Percentiles rank a stretch among this genome's conserved stretches.
These are phyloP conservation scores for Collybia sordida DNA, from an alignment of 768 basidiomycete genomes.

Conservation along the genomic window DNA sequence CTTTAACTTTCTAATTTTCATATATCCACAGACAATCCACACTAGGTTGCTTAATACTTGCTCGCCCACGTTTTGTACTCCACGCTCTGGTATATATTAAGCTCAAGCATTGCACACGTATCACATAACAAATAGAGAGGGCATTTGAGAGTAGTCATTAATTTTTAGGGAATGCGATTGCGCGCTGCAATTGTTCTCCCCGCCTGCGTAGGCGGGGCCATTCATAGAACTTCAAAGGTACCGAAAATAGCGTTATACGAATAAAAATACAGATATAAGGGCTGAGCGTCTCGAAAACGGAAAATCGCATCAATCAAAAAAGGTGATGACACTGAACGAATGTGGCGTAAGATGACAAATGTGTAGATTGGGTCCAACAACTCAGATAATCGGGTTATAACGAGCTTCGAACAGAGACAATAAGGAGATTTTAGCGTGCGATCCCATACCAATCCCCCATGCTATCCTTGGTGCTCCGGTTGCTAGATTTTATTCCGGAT, in stretches of 20 bases:
- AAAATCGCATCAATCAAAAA: background rate
- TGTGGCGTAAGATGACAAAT: background rate
- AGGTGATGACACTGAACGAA: background rate
- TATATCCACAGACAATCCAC: constrained; percentile 3
- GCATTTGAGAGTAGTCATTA: too few species aligned
- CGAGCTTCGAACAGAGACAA: background rate
- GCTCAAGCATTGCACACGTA: too few species aligned
- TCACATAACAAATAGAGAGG: too few species aligned
- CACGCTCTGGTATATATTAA: too few species aligned
- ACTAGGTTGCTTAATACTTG: too few species aligned
- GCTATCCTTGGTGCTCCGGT: constrained; percentile 11
- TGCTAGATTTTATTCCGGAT: constrained; percentile 8
- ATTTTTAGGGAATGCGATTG: too few species aligned
- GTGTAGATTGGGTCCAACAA: background rate
- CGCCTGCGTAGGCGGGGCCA: too few species aligned
- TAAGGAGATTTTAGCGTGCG: constrained; percentile 15
- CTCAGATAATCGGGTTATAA: background rate
- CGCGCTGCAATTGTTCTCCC: too few species aligned
- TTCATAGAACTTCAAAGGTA: too few species aligned
- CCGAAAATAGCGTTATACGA: too few species aligned
- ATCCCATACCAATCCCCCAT: constrained; percentile 27
- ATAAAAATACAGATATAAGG: constrained; percentile 4
- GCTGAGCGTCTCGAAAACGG: background rate
- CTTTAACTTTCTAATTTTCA: background rate
- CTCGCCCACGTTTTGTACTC: too few species aligned